Evolutionary conservation across 441 rosid species (phyloP).

Genomic region (Jatropha multifida): DNA sequence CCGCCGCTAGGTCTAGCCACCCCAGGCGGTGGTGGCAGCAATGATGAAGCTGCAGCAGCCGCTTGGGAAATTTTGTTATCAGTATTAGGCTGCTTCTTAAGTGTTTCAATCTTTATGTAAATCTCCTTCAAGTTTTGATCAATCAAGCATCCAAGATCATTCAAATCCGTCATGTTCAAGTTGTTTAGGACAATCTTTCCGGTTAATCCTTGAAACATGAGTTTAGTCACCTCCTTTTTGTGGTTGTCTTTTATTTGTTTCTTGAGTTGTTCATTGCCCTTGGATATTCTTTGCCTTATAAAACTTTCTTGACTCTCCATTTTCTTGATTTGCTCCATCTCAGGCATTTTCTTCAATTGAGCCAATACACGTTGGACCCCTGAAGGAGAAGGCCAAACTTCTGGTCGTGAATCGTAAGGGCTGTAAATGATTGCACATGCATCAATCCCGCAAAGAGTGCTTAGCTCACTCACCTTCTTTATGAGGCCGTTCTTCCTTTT

Average conservation of each 20-base stretch:
- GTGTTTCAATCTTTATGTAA: constrained; percentile 5
- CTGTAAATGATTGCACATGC: constrained; percentile 52
- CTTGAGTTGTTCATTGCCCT: constrained; percentile 32
- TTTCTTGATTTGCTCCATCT: constrained; percentile 52
- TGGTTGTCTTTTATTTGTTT: constrained; percentile 44
- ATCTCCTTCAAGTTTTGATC: constrained; percentile 33
- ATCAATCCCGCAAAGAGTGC: constrained; percentile 49
- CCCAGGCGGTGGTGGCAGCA: background rate
- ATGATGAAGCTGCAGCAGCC: background rate
- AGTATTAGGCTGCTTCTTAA: background rate
- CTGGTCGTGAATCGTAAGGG: constrained; percentile 41
- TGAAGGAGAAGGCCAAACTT: constrained; percentile 49
- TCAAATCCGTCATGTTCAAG: constrained; percentile 32
- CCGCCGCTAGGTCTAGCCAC: background rate
- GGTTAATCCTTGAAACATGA: constrained; percentile 39
- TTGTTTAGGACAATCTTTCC: constrained; percentile 16
- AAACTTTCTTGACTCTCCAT: constrained; percentile 56
- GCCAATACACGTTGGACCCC: constrained; percentile 38
- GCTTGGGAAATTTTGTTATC: background rate
- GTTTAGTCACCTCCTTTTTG: constrained; percentile 41
- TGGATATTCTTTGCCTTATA: constrained; percentile 39
- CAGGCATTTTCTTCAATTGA: constrained; percentile 38
- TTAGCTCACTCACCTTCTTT: constrained; percentile 55
- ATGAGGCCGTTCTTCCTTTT: constrained; percentile 61
- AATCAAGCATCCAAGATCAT: constrained; percentile 36